Evolutionary conservation across 2,329 filamentous ascomycete genomes (phyloP), one percentile per base, ranked within the genome.

Genomic region (Colletotrichum sp.): DNA sequence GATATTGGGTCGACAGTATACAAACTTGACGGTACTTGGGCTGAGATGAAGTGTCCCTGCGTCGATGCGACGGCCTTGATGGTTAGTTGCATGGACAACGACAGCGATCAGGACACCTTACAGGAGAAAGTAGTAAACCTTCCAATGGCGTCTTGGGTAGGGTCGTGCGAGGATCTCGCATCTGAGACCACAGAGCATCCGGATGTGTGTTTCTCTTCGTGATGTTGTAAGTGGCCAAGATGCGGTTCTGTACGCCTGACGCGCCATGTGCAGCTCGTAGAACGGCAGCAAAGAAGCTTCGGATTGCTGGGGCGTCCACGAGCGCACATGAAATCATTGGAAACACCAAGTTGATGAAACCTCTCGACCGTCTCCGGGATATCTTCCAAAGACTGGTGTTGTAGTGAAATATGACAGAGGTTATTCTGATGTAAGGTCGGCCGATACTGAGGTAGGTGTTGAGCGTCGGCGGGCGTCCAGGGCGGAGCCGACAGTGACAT

Each of bases 141-240:
- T 49, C 68, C 68, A 70, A 63, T 70, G 57, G 29, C 19, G 32
- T 27, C 39, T 32, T 36, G 19, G 36, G 9, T 70, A 34, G 36
- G 8, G 68, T 70, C n/a, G 68, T 52, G 68, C 68, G 52, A 70
- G 68, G 57, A 70, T 70, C 68, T 63, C 68, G 68, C 68, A 70
- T 70, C 27, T 70, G 68, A 70, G 68, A 70, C 68, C 34, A 39
- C 68, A 63, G 27, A 19, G 44, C 36, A 34, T 63, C 36, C 36
- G 44, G 68, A 63, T 52, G 29, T 34, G 57, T 63, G 57, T 25
- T 52, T 70, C 39, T 62, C 16, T 63, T 27, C 22, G 19, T 44
- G 57, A 52, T 63, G 27, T 52, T 63, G 55, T 62, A 52, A 52
- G 39, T 70, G 68, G 68, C 57, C 68, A 27, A 52, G 59, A 52